A percentile compares a stretch with the other conserved stretches of the same genome.
Conservation (phyloP, 2,329 filamentous ascomycete species). For the Emericellopsis atlantica region DNA sequence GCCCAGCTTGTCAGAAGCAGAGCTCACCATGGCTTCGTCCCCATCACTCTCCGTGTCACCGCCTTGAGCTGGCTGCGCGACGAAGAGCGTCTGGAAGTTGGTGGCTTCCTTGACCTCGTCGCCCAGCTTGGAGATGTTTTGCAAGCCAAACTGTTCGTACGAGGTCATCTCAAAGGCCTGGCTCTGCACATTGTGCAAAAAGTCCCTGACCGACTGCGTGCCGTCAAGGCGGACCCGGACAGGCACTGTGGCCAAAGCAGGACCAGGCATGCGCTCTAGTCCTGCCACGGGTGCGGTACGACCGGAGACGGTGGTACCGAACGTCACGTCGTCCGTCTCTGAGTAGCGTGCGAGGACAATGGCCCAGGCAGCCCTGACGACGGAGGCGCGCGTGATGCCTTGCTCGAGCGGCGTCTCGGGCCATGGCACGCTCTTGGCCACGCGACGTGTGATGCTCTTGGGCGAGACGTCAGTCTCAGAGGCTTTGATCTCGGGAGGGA, state of each 20-base stretch:
- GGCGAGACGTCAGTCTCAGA: neutral
- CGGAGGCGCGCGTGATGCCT: conserved; percentile 6
- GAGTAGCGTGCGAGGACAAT: conserved; percentile 6
- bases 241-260: conserved; percentile 8
- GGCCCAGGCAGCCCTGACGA: conserved; percentile 9
- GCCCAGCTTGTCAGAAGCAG: neutral
- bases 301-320: conserved; percentile 9
- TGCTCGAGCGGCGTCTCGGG: neutral
- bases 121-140: conserved; percentile 4
- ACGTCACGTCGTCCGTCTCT: conserved; percentile 7
- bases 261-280: conserved; percentile 8
- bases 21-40: neutral
- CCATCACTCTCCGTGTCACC: neutral
- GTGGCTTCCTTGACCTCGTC: conserved; percentile 3
- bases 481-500: neutral
- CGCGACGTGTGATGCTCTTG: neutral
- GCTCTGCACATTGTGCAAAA: conserved; percentile 6
- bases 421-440: neutral
- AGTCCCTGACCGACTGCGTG: conserved; percentile 4
- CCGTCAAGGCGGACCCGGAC: conserved; percentile 2
- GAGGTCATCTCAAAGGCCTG: conserved; percentile 3
- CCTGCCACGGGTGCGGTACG: conserved; percentile 9
- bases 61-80: conserved; percentile 5
- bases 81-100: conserved; percentile 5
- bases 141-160: conserved; percentile 5